Evolutionary conservation across 768 basidiomycete species (phyloP), one percentile per base, ranked within the genome.

Genomic region (Pisolithus albus): DNA sequence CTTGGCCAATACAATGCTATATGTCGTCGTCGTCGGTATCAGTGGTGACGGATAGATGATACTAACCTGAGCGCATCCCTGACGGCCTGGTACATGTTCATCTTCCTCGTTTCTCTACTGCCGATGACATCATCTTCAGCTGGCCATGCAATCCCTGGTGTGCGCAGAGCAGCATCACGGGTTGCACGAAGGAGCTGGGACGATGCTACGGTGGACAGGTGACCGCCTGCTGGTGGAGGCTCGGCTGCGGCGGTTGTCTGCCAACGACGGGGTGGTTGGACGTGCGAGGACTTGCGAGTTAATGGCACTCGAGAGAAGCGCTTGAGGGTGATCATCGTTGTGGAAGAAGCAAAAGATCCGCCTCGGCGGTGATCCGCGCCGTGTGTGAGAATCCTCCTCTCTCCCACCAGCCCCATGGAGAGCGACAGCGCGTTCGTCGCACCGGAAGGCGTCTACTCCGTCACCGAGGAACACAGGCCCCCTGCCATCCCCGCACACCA

Each of bases 11-110:
- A 89, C 88, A 53, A 88, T 91, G 52, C 91, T 91, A 51, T 42
- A 11, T n/a, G 13, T 13, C 19, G 28, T 45, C 67, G 38, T 26
- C 7, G 26, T 7, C 26, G 56, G 9, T 10, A 10, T 5, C 26
- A 9, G 13, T 42, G 46, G 16, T 2, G 19, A 37, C 10, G 19
- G 36, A 16, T 6, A 44, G 6, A 43, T 47, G 28, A 23, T 23
- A 57, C 70, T 46, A 59, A 86, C 88, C 85, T 86, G 74, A 96
- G 80, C 2, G 91, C 92, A 64, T 95, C 92, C 44, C 94, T 78
- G 13, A 97, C 80, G 1, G 94, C 89, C 64, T 96, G 93, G 67
- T 92, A 96, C 58, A 86, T 73, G 64, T 97, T 97, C 92, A 95
- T 95, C 72, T 93, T 92, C 58, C 91, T 81, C 19, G 91, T 94